These are phyloP conservation scores for Triangularia verruculosa DNA, from an alignment of 2,329 filamentous ascomycete species.

Conservation along the genomic window DNA sequence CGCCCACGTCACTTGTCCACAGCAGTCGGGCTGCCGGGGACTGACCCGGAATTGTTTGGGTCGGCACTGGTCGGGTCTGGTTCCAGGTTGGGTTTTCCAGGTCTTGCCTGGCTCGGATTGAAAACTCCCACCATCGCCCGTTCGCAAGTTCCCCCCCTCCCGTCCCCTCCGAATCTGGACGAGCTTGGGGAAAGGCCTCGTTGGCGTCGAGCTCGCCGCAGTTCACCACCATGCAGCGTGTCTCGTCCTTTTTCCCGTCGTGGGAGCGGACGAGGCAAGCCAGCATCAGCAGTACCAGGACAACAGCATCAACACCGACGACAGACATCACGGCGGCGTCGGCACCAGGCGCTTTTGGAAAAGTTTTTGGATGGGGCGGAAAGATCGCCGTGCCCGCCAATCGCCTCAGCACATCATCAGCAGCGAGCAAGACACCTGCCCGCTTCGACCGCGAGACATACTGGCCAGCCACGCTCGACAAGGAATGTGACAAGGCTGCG, in stretches of 20 bases:
- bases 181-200: slow-evolving; percentile 7
- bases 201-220: slow-evolving; percentile 7
- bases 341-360: slow-evolving; percentile 26
- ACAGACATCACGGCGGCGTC: slow-evolving; percentile 6
- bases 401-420: slow-evolving; percentile 23
- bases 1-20: slow-evolving; percentile 22
- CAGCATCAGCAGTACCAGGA: slow-evolving; percentile 16
- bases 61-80: slow-evolving; percentile 1
- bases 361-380: slow-evolving; percentile 35
- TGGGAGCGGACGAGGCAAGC: slow-evolving; percentile 33
- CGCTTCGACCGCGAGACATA: slow-evolving; percentile 33
- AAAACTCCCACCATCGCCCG: slow-evolving; percentile 3
- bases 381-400: slow-evolving; percentile 25
- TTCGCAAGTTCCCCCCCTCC: neutral
- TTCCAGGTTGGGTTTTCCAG: slow-evolving; percentile 8
- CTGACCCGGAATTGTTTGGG: neutral
- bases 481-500: slow-evolving; percentile 88
- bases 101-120: slow-evolving; percentile 5
- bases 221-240: slow-evolving; percentile 41
- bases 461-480: slow-evolving; percentile 67
- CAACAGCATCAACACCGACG: slow-evolving; percentile 17
- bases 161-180: neutral
- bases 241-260: slow-evolving; percentile 44
- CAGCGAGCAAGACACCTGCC: slow-evolving; percentile 17
- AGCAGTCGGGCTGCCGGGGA: slow-evolving; percentile 4